Evolutionary conservation across 176 grass and related monocot genomes (phyloP).

Genomic region (Hsuehochloa calcarea): DNA sequence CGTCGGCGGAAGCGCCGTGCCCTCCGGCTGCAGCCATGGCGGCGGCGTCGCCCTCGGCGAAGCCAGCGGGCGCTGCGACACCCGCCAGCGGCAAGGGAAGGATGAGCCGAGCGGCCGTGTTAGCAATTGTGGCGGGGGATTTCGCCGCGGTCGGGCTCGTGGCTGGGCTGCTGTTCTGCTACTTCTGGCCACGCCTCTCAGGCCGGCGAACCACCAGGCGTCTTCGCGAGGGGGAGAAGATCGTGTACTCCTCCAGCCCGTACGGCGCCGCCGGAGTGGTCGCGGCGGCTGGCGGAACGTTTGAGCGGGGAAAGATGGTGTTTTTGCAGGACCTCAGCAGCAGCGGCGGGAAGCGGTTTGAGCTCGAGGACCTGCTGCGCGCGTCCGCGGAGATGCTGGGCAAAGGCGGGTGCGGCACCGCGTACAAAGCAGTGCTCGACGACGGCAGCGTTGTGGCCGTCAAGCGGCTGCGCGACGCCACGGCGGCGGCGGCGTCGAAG

Average conservation of each 20-base stretch:
- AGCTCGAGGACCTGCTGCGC: slow-evolving; percentile 88
- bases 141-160: slow-evolving; percentile 82
- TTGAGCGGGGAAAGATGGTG: slow-evolving; percentile 84
- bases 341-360: slow-evolving; percentile 47
- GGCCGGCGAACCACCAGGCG: slow-evolving; percentile 42
- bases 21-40: slow-evolving; percentile 49
- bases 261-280: slow-evolving; percentile 51
- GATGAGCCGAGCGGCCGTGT: slow-evolving; percentile 72
- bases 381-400: slow-evolving; percentile 98
- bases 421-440: slow-evolving; percentile 88
- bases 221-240: slow-evolving; percentile 87
- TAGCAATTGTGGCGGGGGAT: slow-evolving; percentile 73
- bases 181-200: slow-evolving; percentile 91
- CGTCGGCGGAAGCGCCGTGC: slow-evolving; percentile 22
- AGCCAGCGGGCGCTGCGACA: slow-evolving; percentile 34
- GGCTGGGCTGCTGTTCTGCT: slow-evolving; percentile 77
- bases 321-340: slow-evolving; percentile 48
- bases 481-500: slow-evolving; percentile 42
- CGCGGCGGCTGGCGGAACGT: slow-evolving; percentile 17
- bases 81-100: slow-evolving; percentile 21
- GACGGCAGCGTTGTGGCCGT: slow-evolving; percentile 81
- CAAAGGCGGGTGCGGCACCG: slow-evolving; percentile 79
- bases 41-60: slow-evolving; percentile 48
- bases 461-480: slow-evolving; percentile 75
- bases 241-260: slow-evolving; percentile 94